These are phyloP conservation scores for Polyporus tsugae DNA, from an alignment of 1,284 basidiomycete species.

Conservation along the genomic window DNA sequence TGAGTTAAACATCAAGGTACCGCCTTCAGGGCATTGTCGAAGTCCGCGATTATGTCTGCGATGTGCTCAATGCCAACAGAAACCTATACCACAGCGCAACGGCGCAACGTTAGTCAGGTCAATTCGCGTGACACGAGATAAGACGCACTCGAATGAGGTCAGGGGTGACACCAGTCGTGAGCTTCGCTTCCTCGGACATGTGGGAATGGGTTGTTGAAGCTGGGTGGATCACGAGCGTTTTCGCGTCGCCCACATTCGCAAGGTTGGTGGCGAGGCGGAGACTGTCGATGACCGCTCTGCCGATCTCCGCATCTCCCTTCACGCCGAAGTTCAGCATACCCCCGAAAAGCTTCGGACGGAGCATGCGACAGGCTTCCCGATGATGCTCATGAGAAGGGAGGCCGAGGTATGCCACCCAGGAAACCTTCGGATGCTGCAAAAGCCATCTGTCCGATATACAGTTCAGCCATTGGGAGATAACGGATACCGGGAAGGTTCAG, in stretches of 20 bases:
- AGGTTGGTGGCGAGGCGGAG: constrained; percentile 82
- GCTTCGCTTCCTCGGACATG: constrained; percentile 73
- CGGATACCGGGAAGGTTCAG: not conserved
- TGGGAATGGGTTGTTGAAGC: constrained; percentile 88
- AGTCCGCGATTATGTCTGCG: constrained; percentile 87
- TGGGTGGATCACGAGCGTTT: constrained; percentile 87
- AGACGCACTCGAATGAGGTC: constrained; percentile 79
- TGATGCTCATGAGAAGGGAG: constrained; percentile 73
- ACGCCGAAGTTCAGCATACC: constrained; percentile 88
- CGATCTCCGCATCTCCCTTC: constrained; percentile 61
- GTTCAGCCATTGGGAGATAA: not conserved
- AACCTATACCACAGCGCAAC: constrained; percentile 47
- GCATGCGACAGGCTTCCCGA: constrained; percentile 62
- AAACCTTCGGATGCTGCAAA: constrained; percentile 72
- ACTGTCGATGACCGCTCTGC: constrained; percentile 76
- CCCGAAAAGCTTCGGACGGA: constrained; percentile 69
- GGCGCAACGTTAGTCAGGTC: not conserved
- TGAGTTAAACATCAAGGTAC: constrained; percentile 27
- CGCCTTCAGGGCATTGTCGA: constrained; percentile 64
- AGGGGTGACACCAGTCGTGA: constrained; percentile 77
- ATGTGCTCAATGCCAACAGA: constrained; percentile 87
- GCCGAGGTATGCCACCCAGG: constrained; percentile 88
- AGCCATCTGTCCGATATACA: constrained; percentile 57
- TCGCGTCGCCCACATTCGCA: constrained; percentile 84
- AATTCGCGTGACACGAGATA: not conserved